Percentiles rank a stretch among this genome's conserved stretches.
Evolutionary conservation across 257 asterid genomes (phyloP).

Genomic region (Solanum paucissectum): DNA sequence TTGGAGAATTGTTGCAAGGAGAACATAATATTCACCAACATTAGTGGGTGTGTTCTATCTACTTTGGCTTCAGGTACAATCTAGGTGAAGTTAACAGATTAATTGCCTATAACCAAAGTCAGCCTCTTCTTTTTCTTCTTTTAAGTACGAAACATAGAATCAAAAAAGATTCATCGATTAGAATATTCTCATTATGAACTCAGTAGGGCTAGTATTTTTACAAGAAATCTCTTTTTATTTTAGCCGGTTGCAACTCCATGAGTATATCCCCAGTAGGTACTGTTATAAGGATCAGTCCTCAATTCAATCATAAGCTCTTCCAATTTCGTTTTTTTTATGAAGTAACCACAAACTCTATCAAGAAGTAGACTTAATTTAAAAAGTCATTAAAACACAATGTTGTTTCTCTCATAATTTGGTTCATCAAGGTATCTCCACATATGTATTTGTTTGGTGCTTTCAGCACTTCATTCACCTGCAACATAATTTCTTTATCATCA

Average conservation of each 20-base stretch:
- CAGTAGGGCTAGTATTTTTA: not conserved
- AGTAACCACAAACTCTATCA: not conserved
- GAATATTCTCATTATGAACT: not conserved
- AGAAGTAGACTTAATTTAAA: not conserved
- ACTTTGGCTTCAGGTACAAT: not conserved
- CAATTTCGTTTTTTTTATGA: not conserved
- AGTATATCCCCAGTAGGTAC: not conserved
- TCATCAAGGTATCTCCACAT: not conserved
- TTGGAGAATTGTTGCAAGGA: not conserved
- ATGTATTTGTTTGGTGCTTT: not conserved
- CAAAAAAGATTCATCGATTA: not conserved
- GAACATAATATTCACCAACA: not conserved
- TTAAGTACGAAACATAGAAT: not conserved
- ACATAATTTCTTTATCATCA: not conserved
- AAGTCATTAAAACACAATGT: not conserved
- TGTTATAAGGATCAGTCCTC: not conserved
- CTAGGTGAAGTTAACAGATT: not conserved
- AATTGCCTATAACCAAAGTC: not conserved
- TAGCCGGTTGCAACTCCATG: not conserved
- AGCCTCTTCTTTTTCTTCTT: not conserved
- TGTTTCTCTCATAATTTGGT: not conserved
- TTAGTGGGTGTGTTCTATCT: not conserved
- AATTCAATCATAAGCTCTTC: not conserved
- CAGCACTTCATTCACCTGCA: not conserved
- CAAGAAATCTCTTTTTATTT: not conserved